phyloP scores from a whole-genome alignment of 140 eudicot genomes.

The Bidens hawaiensis region DNA sequence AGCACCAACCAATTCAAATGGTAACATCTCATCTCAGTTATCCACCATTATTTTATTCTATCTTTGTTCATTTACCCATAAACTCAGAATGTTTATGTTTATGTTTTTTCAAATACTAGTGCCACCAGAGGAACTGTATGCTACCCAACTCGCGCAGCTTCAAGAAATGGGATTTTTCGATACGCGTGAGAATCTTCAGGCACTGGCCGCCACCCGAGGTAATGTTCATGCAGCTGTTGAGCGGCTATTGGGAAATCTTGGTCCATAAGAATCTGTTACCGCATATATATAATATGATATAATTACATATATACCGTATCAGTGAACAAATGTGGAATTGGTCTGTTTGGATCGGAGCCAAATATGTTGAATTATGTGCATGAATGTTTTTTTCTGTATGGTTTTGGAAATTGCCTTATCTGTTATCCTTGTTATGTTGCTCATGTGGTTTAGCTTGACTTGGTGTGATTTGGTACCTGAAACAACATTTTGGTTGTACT shows the following conservation, averaged over 20 bases:
- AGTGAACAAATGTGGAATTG: constrained; percentile 23
- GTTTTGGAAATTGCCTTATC: constrained; percentile 7
- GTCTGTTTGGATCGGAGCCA: constrained; percentile 36
- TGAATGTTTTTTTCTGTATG: constrained; percentile 31
- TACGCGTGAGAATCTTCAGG: constrained; percentile 52
- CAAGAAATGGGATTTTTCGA: constrained; percentile 80
- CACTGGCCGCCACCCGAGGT: constrained; percentile 58
- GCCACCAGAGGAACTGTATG: constrained; percentile 59
- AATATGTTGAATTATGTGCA: constrained; percentile 23
- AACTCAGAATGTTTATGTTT: background rate
- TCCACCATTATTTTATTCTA: background rate
- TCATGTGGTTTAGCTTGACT: background rate
- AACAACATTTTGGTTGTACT: background rate
- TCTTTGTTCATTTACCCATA: background rate
- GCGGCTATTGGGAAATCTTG: constrained; percentile 64
- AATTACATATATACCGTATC: constrained; percentile 19
- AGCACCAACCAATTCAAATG: constrained; percentile 40
- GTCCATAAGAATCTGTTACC: constrained; percentile 34
- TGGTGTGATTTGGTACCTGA: background rate
- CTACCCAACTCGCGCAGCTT: constrained; percentile 54
- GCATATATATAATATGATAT: constrained; percentile 17
- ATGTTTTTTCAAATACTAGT: constrained; percentile 19
- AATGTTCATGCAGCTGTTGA: constrained; percentile 77
- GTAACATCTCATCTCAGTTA: constrained; percentile 6
- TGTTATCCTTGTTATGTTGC: background rate